phyloP scores from a whole-genome alignment of 116 monocot species.

The Cymodocea nodosa region DNA sequence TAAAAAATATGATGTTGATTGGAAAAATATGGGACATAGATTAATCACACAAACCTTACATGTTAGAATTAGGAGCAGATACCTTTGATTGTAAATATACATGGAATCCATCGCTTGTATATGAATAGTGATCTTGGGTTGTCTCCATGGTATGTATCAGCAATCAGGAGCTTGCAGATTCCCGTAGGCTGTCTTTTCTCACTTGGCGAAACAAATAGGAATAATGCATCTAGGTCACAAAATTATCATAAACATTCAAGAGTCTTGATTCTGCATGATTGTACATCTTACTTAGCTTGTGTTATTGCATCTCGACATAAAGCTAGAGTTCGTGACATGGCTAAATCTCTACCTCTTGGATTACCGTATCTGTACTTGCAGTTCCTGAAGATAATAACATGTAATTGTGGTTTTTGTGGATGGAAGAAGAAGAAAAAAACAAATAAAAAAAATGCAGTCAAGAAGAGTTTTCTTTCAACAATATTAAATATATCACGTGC shows the following conservation, averaged over 20 bases:
- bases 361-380: conserved; percentile 61
- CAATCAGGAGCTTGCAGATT: conserved; percentile 56
- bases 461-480: too few species aligned
- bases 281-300: conserved; percentile 62
- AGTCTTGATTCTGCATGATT: neutral
- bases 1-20: too few species aligned
- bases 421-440: neutral
- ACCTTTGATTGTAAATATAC: conserved; percentile 67
- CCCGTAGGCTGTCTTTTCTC: conserved; percentile 19
- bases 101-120: conserved; percentile 74
- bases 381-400: conserved; percentile 24
- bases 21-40: too few species aligned
- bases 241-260: neutral
- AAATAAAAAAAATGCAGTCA: too few species aligned
- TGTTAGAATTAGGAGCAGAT: neutral
- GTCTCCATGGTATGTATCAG: conserved; percentile 75
- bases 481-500: too few species aligned
- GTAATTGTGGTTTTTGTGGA: neutral
- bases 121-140: conserved; percentile 70
- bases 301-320: conserved; percentile 57
- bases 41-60: neutral
- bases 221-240: neutral
- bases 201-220: conserved; percentile 15
- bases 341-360: conserved; percentile 69
- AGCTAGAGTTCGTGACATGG: conserved; percentile 64